Conservation (phyloP, 2,329 filamentous ascomycete genomes). For the Aspergillus versicolor region DNA sequence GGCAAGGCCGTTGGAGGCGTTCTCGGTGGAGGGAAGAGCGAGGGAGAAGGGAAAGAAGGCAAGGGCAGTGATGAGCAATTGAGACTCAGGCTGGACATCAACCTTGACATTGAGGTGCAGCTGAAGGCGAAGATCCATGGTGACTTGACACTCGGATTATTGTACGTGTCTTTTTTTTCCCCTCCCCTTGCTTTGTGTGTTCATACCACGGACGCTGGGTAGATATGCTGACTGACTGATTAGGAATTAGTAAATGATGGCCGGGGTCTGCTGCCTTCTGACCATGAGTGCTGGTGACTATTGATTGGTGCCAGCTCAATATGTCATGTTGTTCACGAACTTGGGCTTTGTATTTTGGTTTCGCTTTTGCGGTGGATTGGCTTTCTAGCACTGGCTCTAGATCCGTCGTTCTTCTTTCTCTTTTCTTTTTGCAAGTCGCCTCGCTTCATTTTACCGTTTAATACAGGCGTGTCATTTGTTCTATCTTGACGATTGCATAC, state of each 20-base stretch:
- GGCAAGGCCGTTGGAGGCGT: constrained; percentile 45
- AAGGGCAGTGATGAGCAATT: constrained; percentile 58
- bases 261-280: not conserved
- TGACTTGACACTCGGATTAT: constrained; percentile 56
- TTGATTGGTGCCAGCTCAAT: not conserved
- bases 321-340: constrained; percentile 9
- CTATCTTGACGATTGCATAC: constrained; percentile 6
- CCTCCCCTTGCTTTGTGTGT: not conserved
- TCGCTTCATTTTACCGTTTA: constrained; percentile 3
- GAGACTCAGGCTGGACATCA: constrained; percentile 55
- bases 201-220: constrained; percentile 41
- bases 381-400: not conserved
- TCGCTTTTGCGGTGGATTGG: not conserved
- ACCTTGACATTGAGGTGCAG: constrained; percentile 63
- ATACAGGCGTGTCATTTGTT: constrained; percentile 5
- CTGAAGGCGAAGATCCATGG: constrained; percentile 66
- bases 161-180: constrained; percentile 36
- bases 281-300: not conserved
- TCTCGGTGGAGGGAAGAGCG: constrained; percentile 27
- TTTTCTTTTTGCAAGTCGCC: too few relatives aligned
- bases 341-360: not conserved
- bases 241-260: constrained; percentile 10
- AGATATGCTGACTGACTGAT: constrained; percentile 34
- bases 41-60: constrained; percentile 38
- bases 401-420: not conserved